Evolutionary conservation across 1,139 yeast genomes (phyloP), one percentile per base, ranked within the genome.

Genomic region (Suhomyces wounanorum): DNA sequence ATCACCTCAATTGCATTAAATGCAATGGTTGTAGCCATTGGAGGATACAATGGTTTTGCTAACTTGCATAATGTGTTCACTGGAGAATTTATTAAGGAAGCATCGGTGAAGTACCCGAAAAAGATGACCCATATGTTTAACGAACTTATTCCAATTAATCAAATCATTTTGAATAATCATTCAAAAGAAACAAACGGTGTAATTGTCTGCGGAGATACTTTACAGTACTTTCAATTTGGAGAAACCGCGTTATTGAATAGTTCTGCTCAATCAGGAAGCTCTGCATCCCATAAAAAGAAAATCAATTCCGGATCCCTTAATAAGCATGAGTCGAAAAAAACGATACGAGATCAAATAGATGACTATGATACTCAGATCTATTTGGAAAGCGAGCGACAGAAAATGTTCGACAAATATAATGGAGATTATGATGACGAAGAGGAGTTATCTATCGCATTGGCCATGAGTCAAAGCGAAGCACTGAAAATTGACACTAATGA

Each of bases 191-290:
- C 82, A 1, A 75, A 75, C 52, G 92, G 91, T 1, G 62, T 84
- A 2, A 68, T 84, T 3, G 70, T 78, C 1, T 77, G 83, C 48
- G 85, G 84, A 3, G 79, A 83, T 21, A 70, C 80, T 1, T 68
- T 85, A 1, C 90, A 85, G 59, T 83, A 81, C 60, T 85, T 86
- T 61, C 82, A 82, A 55, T 78, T 82, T 65, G 94, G 92, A 11
- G 61, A 62, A 31, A 58, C 57, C 10, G 56, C 49, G 5, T 42
- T 51, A 8, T 6, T 47, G n/a, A 42, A 46, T 31, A 44, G 42
- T 23, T 42, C 47, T n/a, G 52, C 53, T 51, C 55, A 49, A 31
- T 36, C 43, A 18, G 46, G 47, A 11, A 26, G 39, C 9, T 10
- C 52, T 1, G 47, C 44, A 6, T 21, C 52, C 9, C 16, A 17